A percentile compares a stretch with the other conserved stretches of the same genome.
phyloP scores from a whole-genome alignment of 495 filamentous ascomycete species.

The Chaetomidium leptoderma region DNA sequence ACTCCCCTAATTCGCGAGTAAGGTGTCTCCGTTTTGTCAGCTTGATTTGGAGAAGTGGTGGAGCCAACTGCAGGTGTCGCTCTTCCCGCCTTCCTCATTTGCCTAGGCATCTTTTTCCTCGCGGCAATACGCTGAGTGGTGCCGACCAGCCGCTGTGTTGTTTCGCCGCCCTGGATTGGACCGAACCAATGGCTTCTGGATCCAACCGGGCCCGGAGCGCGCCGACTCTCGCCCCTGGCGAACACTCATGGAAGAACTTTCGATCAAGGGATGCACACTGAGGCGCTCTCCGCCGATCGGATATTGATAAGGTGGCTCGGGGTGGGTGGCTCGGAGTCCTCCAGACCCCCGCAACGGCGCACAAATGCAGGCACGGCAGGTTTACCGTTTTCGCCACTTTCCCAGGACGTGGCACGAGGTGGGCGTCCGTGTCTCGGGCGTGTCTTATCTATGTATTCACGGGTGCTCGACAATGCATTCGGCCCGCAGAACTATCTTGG shows the following conservation, averaged over 20 bases:
- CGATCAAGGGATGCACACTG: background rate
- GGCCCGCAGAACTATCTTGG: background rate
- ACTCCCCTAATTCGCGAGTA: background rate
- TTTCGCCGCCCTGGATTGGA: background rate
- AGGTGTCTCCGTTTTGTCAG: conserved; percentile 1
- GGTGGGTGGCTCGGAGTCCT: too few relatives aligned
- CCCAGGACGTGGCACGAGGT: too few relatives aligned
- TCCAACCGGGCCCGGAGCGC: background rate
- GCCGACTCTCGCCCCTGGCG: background rate
- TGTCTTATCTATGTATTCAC: background rate
- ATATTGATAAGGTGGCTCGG: too few relatives aligned
- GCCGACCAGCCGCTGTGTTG: background rate
- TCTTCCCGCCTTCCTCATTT: background rate
- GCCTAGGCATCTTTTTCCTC: background rate
- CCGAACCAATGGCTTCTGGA: background rate
- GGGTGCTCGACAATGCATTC: background rate
- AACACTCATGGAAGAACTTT: background rate
- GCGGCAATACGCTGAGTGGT: background rate
- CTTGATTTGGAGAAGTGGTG: background rate
- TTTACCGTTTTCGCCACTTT: too few relatives aligned
- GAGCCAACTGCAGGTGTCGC: background rate
- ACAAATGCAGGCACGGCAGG: too few relatives aligned
- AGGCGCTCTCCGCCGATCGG: background rate
- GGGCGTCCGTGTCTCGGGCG: too few relatives aligned
- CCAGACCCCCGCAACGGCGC: too few relatives aligned